Evolutionary conservation across 768 basidiomycete genomes (phyloP), one percentile per base, ranked within the genome.

Genomic region (Solioccasus polychromus): DNA sequence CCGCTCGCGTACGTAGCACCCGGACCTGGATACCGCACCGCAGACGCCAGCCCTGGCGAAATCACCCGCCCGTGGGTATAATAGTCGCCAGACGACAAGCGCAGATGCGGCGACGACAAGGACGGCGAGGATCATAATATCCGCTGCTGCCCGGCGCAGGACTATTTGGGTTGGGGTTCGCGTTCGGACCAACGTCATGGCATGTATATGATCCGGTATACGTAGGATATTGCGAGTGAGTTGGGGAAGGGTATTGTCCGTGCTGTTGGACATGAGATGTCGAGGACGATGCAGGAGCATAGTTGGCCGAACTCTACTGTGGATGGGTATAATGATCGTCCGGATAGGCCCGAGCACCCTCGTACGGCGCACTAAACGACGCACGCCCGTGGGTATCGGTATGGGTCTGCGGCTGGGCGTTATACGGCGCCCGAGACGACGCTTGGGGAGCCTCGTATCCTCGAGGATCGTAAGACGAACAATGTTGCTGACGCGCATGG

Each of bases 181-280:
- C 9, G 15, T 35, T 57, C 5, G 63, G 43, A 67, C 65, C 28
- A 53, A 66, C 43, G 51, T 61, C 55, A 6, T 61, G 63, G 12
- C 52, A 57, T 8, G 62, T 41, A 18, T 67, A 64, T 8, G 66
- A 53, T 10, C 55, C 49, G 2, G 61, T 49, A 15, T 67, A 63
- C 3, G 55, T 28, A 15, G 58, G 44, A 42, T 54, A 67, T 24
- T 64, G 62, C 28, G 64, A 46, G 12, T 54, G 60, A 2, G 54
- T 48, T 9, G 59, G 49, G 42, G 62, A 51, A 3, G 62, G 39
- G 26, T 59, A 64, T 18, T 64, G 62, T 20, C 42, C 51, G 44
- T 59, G 60, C 4, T 54, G 60, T 26, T 48, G 39, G 41, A 58
- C 52, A 20, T 67, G 49, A 9, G 54, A 39, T 8, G 55, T 39